Conservation (phyloP, 805 yeast genomes). For the Ogataea trehaloabstinens region DNA sequence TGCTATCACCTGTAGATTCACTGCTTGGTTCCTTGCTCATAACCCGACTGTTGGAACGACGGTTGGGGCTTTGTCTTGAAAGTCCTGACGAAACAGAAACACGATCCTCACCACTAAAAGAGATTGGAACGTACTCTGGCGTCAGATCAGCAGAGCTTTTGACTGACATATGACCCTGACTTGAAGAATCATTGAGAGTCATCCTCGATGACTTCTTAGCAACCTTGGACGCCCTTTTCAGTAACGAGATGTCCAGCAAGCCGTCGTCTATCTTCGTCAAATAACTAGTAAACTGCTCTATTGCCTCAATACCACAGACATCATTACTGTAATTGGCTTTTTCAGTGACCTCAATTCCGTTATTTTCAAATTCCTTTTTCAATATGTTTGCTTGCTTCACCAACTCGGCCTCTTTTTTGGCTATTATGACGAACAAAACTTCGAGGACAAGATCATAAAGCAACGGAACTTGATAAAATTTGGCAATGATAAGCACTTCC, state of each 20-base stretch:
- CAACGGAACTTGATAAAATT: slow-evolving; percentile 66
- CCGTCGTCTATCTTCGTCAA: slow-evolving; percentile 67
- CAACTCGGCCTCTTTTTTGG: slow-evolving; percentile 59
- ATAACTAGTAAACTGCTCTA: slow-evolving; percentile 53
- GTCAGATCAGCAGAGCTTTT: slow-evolving; percentile 8
- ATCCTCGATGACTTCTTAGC: slow-evolving; percentile 15
- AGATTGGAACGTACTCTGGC: neutral
- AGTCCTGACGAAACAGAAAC: neutral
- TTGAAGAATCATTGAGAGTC: slow-evolving; percentile 2
- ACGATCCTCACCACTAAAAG: neutral
- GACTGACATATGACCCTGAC: neutral
- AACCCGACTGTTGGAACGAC: neutral
- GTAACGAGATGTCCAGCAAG: slow-evolving; percentile 50
- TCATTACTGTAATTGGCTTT: slow-evolving; percentile 12
- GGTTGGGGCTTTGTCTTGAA: neutral
- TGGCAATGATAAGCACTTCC: slow-evolving; percentile 60
- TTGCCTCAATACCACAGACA: slow-evolving; percentile 19
- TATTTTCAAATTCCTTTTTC: slow-evolving; percentile 15
- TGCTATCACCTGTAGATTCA: slow-evolving; percentile 1
- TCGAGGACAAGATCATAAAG: slow-evolving; percentile 69
- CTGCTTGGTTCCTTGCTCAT: neutral
- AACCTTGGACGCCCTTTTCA: slow-evolving; percentile 45
- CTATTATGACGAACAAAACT: slow-evolving; percentile 65
- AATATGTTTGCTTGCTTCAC: slow-evolving; percentile 39
- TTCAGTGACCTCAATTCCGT: slow-evolving; percentile 7